These are phyloP conservation scores for Leptographium flavum DNA, from an alignment of 2,329 filamentous ascomycete genomes.

Conservation along the genomic window DNA sequence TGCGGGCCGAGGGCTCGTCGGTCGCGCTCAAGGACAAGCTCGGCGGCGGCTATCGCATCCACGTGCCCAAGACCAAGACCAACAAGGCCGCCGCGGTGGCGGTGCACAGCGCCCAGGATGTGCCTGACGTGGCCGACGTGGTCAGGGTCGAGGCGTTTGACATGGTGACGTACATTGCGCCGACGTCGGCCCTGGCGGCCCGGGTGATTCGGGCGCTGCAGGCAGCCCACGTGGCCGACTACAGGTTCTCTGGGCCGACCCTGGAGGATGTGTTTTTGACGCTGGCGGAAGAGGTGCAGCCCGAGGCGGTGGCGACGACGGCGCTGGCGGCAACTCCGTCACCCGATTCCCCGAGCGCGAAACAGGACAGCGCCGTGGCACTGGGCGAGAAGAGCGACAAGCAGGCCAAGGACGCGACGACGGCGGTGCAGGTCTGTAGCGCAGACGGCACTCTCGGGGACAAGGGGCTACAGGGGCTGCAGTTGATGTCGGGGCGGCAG, in stretches of 20 bases:
- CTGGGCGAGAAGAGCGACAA: neutral
- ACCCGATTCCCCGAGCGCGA: neutral
- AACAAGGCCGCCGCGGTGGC: constrained; percentile 10
- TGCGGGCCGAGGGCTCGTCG: constrained; percentile 72
- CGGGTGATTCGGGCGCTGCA: constrained; percentile 58
- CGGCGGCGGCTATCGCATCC: constrained; percentile 74
- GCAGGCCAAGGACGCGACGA: neutral
- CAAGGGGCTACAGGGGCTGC: constrained; percentile 20
- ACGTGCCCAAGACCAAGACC: constrained; percentile 42
- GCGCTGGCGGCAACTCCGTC: too few relatives aligned
- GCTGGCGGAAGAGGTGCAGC: constrained; percentile 64
- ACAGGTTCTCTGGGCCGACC: constrained; percentile 75
- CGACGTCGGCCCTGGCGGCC: constrained; percentile 56
- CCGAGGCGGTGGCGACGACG: neutral
- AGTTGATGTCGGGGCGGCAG: constrained; percentile 52
- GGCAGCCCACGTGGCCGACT: constrained; percentile 52
- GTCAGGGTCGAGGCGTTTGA: constrained; percentile 49
- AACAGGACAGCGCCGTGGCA: neutral
- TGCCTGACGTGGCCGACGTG: constrained; percentile 39
- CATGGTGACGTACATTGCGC: constrained; percentile 57
- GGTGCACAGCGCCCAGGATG: constrained; percentile 12
- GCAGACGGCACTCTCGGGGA: neutral
- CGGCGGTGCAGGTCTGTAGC: neutral
- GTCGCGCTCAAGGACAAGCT: constrained; percentile 72
- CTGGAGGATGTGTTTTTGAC: constrained; percentile 89